Base-by-base conservation (phyloP, 2,329 filamentous ascomycete species). In the Westerdykella ornata region DNA sequence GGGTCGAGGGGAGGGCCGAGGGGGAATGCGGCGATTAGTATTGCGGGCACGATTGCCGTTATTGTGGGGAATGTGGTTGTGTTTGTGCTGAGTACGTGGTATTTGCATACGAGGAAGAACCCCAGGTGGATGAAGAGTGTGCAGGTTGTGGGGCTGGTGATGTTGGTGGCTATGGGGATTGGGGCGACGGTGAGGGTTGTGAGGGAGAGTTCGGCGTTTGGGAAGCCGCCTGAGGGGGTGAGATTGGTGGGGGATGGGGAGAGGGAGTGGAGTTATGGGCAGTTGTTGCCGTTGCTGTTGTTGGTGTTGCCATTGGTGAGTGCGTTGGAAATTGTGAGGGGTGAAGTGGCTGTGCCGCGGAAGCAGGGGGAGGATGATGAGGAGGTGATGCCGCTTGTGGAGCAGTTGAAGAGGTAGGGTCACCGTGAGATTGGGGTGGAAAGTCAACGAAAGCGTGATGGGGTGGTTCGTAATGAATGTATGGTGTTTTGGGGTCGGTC, bases 21-120 rank as follows among this genome's bases (percentile, higher is more conserved):
- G 0, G 54, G 61, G 15, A 72, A 73, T 41, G 63, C 65, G 3
- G 70, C 66, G 0, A 50, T 78, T 12, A 76, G 74, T 17, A 74
- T 76, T 43, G 68, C 74, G 1, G 80, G 77, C 2, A 84, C 81
- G 2, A 76, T 82, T 20, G 73, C 72, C 4, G 76, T 81, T 30
- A 78, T 84, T 32, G 75, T 68, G 0, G 75, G 72, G 3, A 81
- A 83, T 52, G 69, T 67, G 28, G 52, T 79, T 28, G 71, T 83
- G 16, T 84, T 84, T 50, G 65, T 62, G 1, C 62, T 81, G 1
- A 74, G 76, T 0, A 80, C 78, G 0, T 83, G 77, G 77, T 84
- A 83, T 53, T 66, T 84, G 29, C 80, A 84, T 54, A 72, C 69
- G 45, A 71, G 74, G 14, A 57, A 63, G 14, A 73, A 76, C 12